Evolutionary conservation across 805 yeast genomes (phyloP).

Genomic region (Yarrowia osloensis): DNA sequence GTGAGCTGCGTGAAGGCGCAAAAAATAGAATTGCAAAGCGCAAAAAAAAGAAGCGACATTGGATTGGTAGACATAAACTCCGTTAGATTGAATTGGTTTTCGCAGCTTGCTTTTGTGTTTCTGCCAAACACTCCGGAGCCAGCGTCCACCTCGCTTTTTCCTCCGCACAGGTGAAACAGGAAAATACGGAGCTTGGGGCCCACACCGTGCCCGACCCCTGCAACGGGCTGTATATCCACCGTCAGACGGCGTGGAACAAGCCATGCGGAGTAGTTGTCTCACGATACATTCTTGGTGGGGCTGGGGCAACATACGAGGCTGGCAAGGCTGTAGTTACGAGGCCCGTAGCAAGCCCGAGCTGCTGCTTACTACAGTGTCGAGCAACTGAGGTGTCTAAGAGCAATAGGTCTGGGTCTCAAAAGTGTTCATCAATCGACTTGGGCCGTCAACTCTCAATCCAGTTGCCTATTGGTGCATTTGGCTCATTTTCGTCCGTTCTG

Average conservation of each 20-base stretch:
- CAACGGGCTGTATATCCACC: background rate
- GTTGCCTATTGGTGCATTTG: too few species aligned
- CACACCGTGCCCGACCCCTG: background rate
- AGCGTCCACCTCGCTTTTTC: background rate
- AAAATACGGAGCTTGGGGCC: background rate
- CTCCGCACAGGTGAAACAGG: slow-evolving; percentile 10
- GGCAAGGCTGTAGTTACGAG: too few species aligned
- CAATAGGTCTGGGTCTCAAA: too few species aligned
- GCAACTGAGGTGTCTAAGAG: too few species aligned
- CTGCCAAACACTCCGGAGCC: background rate
- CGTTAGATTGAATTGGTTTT: background rate
- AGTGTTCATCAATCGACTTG: too few species aligned
- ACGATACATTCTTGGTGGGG: background rate
- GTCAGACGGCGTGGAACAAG: background rate
- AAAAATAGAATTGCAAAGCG: background rate
- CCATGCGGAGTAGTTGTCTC: background rate
- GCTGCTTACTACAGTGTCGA: too few species aligned
- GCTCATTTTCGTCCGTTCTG: too few species aligned
- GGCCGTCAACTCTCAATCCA: too few species aligned
- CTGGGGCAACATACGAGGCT: background rate
- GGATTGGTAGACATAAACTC: background rate
- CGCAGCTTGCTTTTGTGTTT: background rate
- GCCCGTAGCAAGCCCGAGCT: too few species aligned
- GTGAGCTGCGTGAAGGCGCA: too few species aligned
- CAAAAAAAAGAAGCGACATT: background rate